phyloP scores from a whole-genome alignment of 306 rosid genomes.

The Glycine tomentella region DNA sequence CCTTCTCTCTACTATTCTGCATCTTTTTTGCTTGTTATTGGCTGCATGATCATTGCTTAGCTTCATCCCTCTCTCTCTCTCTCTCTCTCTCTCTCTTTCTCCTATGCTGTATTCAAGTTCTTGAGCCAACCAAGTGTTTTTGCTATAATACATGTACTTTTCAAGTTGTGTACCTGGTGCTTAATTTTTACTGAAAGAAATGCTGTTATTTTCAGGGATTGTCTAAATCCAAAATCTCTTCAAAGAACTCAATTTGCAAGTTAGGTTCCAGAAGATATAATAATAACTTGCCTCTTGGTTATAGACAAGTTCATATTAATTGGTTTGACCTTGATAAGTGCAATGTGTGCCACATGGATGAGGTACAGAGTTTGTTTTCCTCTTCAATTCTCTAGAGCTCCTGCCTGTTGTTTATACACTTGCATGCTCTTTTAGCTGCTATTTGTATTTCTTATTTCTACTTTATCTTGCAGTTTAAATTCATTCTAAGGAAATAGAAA shows the following conservation, averaged over 20 bases:
- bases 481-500: conserved; percentile 35
- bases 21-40: not conserved
- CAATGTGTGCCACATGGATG: conserved; percentile 99
- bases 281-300: conserved; percentile 74
- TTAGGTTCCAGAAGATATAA: conserved; percentile 67
- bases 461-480: not conserved
- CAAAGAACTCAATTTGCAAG: conserved; percentile 63
- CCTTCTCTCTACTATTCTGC: not conserved
- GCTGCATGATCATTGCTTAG: not conserved
- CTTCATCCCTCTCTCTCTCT: conserved; percentile 20
- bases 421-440: conserved; percentile 20
- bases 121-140: conserved; percentile 29
- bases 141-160: conserved; percentile 8
- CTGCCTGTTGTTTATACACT: conserved; percentile 3
- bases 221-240: conserved; percentile 69
- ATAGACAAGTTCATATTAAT: conserved; percentile 96
- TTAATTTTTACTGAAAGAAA: conserved; percentile 35
- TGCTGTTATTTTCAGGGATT: conserved; percentile 67
- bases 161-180: conserved; percentile 10
- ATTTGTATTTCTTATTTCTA: conserved; percentile 27
- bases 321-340: conserved; percentile 99
- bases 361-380: conserved; percentile 61
- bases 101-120: not conserved
- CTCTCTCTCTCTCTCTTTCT: not conserved
- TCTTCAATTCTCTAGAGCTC: conserved; percentile 35